These are phyloP conservation scores for Neofusicoccum umdonicola DNA, from an alignment of 2,329 filamentous ascomycete genomes.

Conservation along the genomic window DNA sequence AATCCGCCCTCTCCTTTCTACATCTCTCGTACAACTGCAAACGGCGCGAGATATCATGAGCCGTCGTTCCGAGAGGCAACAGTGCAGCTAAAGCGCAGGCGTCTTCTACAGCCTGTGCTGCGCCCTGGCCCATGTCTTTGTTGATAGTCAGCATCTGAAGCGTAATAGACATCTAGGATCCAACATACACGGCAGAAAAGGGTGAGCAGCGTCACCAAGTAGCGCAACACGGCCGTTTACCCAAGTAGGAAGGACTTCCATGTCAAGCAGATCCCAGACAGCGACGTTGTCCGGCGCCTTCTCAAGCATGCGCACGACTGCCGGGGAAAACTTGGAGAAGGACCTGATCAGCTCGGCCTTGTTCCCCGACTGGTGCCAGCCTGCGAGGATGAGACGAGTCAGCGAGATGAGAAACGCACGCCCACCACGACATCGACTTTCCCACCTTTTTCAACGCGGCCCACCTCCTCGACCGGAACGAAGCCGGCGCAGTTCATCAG, in stretches of 20 bases:
- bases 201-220: constrained; percentile 67
- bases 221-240: constrained; percentile 54
- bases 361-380: background rate
- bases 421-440: background rate
- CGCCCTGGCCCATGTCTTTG: constrained; percentile 59
- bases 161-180: background rate
- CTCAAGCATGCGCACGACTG: constrained; percentile 28
- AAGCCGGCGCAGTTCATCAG: constrained; percentile 42
- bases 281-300: constrained; percentile 38
- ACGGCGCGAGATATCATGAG: constrained; percentile 37
- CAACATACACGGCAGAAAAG: constrained; percentile 59
- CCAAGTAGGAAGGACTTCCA: constrained; percentile 59
- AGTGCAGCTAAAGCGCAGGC: constrained; percentile 58
- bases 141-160: background rate
- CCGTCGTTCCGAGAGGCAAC: constrained; percentile 17
- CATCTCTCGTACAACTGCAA: constrained; percentile 60
- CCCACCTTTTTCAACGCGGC: background rate
- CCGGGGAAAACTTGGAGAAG: background rate
- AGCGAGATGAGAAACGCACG: background rate
- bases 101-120: constrained; percentile 65
- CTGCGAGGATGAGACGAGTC: background rate
- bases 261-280: constrained; percentile 46
- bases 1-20: constrained; percentile 56
- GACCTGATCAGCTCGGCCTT: background rate
- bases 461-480: background rate